Conservation (phyloP, 2,329 filamentous ascomycete species). For the Nothopassalora personata region DNA sequence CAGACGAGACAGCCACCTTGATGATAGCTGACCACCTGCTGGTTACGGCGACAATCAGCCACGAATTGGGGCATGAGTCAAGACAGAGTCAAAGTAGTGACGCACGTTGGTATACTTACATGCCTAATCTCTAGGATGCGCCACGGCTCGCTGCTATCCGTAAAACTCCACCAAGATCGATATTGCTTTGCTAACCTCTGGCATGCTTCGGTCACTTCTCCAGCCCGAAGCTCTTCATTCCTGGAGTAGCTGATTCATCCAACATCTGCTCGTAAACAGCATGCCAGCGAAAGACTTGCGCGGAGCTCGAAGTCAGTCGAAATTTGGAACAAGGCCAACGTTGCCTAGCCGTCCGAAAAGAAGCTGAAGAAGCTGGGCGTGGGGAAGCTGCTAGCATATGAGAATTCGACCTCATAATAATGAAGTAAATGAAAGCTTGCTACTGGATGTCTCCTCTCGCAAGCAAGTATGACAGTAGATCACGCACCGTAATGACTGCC, state of each 20-base stretch:
- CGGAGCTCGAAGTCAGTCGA: slow-evolving; percentile 11
- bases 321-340: slow-evolving; percentile 14
- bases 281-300: not conserved
- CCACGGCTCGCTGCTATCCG: no score
- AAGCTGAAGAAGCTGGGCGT: slow-evolving; percentile 25
- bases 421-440: not conserved
- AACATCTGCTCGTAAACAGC: not conserved
- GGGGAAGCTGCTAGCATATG: slow-evolving; percentile 18
- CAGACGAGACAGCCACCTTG: no score
- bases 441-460: not conserved
- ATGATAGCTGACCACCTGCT: no score
- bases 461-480: not conserved
- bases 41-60: no score
- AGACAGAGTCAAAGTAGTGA: no score
- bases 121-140: no score
- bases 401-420: not conserved
- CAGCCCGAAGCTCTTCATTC: no score
- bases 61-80: no score
- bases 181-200: no score
- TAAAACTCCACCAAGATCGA: no score
- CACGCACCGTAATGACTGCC: slow-evolving; percentile 48
- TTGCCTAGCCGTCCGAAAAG: slow-evolving; percentile 25
- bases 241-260: not conserved
- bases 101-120: no score
- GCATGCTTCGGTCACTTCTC: no score